Conservation (phyloP, 1,139 yeast species). For the Sugiyamaella neomexicana region DNA sequence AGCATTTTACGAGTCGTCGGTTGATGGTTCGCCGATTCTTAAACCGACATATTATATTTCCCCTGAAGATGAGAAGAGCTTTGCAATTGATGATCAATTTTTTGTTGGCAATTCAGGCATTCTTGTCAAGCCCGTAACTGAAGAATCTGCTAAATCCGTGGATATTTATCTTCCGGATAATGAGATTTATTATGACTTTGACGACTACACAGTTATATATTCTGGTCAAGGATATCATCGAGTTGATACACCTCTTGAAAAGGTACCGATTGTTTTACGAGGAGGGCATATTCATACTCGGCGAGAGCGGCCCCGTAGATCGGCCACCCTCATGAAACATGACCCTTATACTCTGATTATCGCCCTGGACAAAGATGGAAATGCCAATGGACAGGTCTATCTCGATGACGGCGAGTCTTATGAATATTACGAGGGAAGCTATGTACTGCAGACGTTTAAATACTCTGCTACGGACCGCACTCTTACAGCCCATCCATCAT, state of each 20-base stretch:
- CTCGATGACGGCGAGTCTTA: slow-evolving; percentile 86
- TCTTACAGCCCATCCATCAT: slow-evolving; percentile 63
- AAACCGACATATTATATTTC: slow-evolving; percentile 71
- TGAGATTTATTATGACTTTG: slow-evolving; percentile 54
- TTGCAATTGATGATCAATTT: slow-evolving; percentile 78
- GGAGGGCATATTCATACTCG: slow-evolving; percentile 76
- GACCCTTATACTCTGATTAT: slow-evolving; percentile 85
- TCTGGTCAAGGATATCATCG: slow-evolving; percentile 43
- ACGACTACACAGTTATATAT: slow-evolving; percentile 48
- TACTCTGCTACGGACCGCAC: slow-evolving; percentile 34
- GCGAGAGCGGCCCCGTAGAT: slow-evolving; percentile 76
- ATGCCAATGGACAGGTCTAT: slow-evolving; percentile 61
- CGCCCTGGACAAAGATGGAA: slow-evolving; percentile 49
- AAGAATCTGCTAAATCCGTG: slow-evolving; percentile 49
- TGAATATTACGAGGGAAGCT: slow-evolving; percentile 45
- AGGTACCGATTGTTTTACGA: slow-evolving; percentile 69
- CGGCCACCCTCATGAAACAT: slow-evolving; percentile 67
- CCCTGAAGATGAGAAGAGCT: slow-evolving; percentile 53
- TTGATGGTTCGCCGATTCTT: slow-evolving; percentile 67
- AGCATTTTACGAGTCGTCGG: slow-evolving; percentile 65
- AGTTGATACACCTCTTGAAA: slow-evolving; percentile 55
- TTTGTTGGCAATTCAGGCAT: slow-evolving; percentile 72
- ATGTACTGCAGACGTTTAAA: slow-evolving; percentile 24
- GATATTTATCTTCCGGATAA: slow-evolving; percentile 65
- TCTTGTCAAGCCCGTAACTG: slow-evolving; percentile 78